phyloP scores from a whole-genome alignment of 208 protist species.

The Naegleria gruberi region DNA sequence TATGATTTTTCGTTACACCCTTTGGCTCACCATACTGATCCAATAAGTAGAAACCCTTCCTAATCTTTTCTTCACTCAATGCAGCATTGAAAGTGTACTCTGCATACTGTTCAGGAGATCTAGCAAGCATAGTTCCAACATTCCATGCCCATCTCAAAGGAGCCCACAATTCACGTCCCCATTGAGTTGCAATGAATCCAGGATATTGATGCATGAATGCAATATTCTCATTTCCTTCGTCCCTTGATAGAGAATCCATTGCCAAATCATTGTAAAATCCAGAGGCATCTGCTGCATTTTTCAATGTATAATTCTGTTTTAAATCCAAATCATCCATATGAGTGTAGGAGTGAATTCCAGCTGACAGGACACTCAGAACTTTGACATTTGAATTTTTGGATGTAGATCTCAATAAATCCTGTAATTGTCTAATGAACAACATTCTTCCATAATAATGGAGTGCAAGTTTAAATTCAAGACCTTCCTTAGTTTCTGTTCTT shows the following conservation, averaged over 20 bases:
- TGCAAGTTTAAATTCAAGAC: conserved; percentile 30
- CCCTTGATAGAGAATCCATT: conserved; percentile 18
- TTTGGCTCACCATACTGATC: background rate
- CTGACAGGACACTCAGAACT: conserved; percentile 25
- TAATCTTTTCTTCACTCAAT: background rate
- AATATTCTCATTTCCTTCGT: conserved; percentile 20
- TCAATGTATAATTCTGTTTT: conserved; percentile 24
- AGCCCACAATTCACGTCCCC: conserved; percentile 31
- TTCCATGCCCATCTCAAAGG: conserved; percentile 21
- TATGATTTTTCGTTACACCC: background rate
- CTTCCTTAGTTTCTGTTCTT: conserved; percentile 28
- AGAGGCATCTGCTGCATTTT: conserved; percentile 33
- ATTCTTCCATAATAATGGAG: conserved; percentile 34
- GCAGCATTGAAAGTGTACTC: conserved; percentile 10
- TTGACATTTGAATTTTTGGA: background rate
- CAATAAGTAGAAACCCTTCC: background rate
- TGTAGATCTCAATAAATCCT: background rate
- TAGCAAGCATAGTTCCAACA: background rate
- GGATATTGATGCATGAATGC: conserved; percentile 26
- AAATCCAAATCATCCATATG: conserved; percentile 26
- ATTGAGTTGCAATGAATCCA: conserved; percentile 29
- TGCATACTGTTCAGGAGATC: conserved; percentile 18
- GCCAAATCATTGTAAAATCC: conserved; percentile 35
- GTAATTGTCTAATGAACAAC: conserved; percentile 22
- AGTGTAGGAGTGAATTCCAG: conserved; percentile 25